Conservation (phyloP, 371 early-diverging fungal species). For the Coemansia sp. region DNA sequence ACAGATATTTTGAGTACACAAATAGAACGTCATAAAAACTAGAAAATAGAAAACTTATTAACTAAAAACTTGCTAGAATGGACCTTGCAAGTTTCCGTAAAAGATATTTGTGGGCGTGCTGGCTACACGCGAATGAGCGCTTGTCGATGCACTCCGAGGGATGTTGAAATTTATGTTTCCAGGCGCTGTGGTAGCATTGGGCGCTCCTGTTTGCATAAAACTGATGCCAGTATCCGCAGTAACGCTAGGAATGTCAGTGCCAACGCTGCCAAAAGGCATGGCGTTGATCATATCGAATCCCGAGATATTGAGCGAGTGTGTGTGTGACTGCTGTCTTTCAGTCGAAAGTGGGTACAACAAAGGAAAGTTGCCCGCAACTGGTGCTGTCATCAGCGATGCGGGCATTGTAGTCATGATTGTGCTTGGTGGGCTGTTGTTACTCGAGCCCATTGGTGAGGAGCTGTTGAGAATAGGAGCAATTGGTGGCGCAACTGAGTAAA, state of each 20-base stretch:
- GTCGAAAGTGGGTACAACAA: slow-evolving; percentile 2
- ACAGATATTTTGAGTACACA: background rate
- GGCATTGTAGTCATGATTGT: background rate
- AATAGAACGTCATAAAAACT: background rate
- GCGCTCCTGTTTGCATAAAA: background rate
- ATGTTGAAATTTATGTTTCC: background rate
- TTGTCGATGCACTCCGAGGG: background rate
- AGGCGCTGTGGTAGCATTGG: background rate
- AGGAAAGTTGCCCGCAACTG: background rate
- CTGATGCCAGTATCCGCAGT: background rate
- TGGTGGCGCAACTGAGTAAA: slow-evolving; percentile 7
- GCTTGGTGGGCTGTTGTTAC: background rate
- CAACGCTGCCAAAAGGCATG: slow-evolving; percentile 5
- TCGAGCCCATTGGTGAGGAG: slow-evolving; percentile 7
- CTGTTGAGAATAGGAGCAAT: background rate
- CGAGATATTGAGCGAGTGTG: background rate
- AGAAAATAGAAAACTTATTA: background rate
- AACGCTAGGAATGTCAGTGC: background rate
- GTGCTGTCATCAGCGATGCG: background rate
- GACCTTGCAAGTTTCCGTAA: background rate
- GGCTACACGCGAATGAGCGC: background rate
- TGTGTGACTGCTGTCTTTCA: background rate
- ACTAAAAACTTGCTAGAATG: background rate
- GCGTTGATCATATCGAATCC: slow-evolving; percentile 1
- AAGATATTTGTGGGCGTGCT: slow-evolving; percentile 14